A percentile compares a stretch with the other conserved stretches of the same genome.
These are phyloP conservation scores for Pisolithus orientalis DNA, from an alignment of 768 basidiomycete species.

Conservation along the genomic window DNA sequence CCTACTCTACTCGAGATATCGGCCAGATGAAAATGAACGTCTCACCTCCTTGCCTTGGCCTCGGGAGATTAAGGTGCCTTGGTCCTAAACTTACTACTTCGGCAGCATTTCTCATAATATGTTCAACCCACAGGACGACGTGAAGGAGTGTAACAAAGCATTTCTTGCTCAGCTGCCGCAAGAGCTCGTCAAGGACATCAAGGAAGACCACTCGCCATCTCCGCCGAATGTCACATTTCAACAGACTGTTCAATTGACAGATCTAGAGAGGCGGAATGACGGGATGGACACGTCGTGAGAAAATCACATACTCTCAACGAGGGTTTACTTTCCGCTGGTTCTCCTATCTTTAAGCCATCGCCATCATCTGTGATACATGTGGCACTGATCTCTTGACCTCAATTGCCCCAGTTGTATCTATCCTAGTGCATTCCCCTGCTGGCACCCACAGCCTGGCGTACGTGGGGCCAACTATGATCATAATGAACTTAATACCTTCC, in stretches of 20 bases:
- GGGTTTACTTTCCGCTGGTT: too few relatives aligned
- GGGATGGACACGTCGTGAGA: not conserved
- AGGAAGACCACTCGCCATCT: not conserved
- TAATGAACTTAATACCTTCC: too few relatives aligned
- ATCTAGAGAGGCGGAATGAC: not conserved
- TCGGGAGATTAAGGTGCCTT: slow-evolving; percentile 22
- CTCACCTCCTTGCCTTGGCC: slow-evolving; percentile 20
- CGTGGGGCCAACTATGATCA: too few relatives aligned
- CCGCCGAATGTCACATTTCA: not conserved
- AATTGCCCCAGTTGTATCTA: too few relatives aligned
- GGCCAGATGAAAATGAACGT: slow-evolving; percentile 16
- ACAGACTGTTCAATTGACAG: not conserved
- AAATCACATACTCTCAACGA: not conserved
- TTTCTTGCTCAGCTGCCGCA: slow-evolving; percentile 31
- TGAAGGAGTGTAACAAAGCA: slow-evolving; percentile 31
- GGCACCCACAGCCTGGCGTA: too few relatives aligned
- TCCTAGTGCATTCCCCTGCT: too few relatives aligned
- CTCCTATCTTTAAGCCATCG: too few relatives aligned
- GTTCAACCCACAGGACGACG: slow-evolving; percentile 20
- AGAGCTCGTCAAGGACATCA: slow-evolving; percentile 23
- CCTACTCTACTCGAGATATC: slow-evolving; percentile 54
- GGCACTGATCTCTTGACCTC: too few relatives aligned
- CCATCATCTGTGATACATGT: too few relatives aligned
- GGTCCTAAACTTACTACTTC: not conserved
- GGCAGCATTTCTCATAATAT: not conserved